A percentile compares a stretch with the other conserved stretches of the same genome.
Conservation (phyloP, 345 rosid species). For the Fremontodendron californicum region DNA sequence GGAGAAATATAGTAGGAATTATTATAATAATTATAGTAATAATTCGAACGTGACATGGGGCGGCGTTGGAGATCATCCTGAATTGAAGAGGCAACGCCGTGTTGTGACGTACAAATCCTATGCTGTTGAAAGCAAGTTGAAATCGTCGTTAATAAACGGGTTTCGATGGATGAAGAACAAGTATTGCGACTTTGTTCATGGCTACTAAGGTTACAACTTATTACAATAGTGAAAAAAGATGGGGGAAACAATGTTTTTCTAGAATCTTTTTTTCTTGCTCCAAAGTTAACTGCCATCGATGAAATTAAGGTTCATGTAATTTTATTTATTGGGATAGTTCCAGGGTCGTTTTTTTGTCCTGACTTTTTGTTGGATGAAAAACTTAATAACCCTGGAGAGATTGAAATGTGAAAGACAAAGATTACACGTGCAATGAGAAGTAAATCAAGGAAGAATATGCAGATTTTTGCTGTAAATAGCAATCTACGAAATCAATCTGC, state of each 20-base stretch:
- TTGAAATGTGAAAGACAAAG: too few relatives aligned
- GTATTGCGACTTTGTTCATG: slow-evolving; percentile 28
- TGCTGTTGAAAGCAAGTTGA: slow-evolving; percentile 29
- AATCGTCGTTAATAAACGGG: slow-evolving; percentile 26
- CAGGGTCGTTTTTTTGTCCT: neutral
- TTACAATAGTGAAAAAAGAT: neutral
- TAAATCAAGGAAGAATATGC: too few relatives aligned
- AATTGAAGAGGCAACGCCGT: slow-evolving; percentile 36
- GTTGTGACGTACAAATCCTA: slow-evolving; percentile 37
- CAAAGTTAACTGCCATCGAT: neutral
- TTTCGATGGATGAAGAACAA: slow-evolving; percentile 44
- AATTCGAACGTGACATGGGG: neutral
- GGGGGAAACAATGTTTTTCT: neutral
- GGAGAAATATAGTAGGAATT: neutral
- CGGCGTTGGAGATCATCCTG: slow-evolving; percentile 21
- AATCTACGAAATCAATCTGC: too few relatives aligned
- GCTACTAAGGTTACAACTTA: too few relatives aligned
- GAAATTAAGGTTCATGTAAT: neutral
- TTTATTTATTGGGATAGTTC: neutral
- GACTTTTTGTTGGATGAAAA: neutral
- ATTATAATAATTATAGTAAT: neutral
- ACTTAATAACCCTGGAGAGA: too few relatives aligned
- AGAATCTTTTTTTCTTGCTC: neutral
- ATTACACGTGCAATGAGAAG: too few relatives aligned
- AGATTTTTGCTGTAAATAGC: too few relatives aligned